phyloP scores from a whole-genome alignment of 176 grass and related monocot species.

The Tillandsia fasciculata region DNA sequence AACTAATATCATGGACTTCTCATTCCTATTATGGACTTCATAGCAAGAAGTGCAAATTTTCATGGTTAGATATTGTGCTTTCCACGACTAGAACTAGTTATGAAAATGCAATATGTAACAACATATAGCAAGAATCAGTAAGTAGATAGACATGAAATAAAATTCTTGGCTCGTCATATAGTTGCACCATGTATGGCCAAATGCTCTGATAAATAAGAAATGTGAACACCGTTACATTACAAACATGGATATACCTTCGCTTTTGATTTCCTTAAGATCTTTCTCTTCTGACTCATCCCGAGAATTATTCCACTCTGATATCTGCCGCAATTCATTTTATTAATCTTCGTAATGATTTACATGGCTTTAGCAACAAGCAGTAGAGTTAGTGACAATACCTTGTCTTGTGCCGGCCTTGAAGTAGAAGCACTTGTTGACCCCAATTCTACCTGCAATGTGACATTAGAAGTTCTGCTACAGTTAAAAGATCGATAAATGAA shows the following conservation, averaged over 20 bases:
- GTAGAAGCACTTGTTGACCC: conserved; percentile 35
- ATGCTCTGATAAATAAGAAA: neutral
- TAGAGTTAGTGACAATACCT: conserved; percentile 27
- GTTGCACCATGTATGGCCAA: neutral
- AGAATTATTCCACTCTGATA: neutral
- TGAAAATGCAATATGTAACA: neutral
- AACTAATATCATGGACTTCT: no score
- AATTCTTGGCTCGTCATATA: neutral
- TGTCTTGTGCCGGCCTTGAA: conserved; percentile 16
- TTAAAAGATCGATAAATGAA: neutral
- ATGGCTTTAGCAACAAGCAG: neutral
- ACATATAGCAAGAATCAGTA: neutral
- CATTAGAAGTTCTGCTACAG: conserved; percentile 9
- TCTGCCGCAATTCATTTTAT: neutral
- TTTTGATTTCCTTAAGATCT: conserved; percentile 2
- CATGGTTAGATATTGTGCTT: neutral
- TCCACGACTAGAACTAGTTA: neutral
- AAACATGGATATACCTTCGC: conserved; percentile 1
- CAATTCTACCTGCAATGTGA: conserved; percentile 29
- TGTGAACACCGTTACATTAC: neutral
- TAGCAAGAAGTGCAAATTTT: neutral
- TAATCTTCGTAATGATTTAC: neutral
- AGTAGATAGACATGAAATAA: neutral
- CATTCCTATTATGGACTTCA: no score
- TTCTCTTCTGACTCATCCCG: conserved; percentile 1